Evolutionary conservation across 1,284 basidiomycete genomes (phyloP).

Genomic region (Fistulina hepatica): DNA sequence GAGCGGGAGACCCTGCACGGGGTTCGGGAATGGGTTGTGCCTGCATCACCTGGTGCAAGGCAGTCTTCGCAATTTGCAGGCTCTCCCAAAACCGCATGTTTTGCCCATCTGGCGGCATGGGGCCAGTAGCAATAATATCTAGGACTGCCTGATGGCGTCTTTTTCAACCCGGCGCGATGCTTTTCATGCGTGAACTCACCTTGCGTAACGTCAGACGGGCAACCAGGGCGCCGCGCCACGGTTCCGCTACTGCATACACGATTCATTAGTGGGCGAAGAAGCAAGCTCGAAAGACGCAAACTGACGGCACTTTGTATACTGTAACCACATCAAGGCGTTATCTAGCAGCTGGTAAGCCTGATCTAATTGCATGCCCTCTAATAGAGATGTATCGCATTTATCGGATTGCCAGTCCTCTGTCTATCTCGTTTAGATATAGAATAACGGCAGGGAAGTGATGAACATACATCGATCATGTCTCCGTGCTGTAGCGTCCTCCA

Average conservation of each 20-base stretch:
- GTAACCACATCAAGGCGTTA: constrained; percentile 41
- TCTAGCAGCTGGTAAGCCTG: constrained; percentile 52
- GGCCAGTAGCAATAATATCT: constrained; percentile 37
- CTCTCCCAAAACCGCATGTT: no score
- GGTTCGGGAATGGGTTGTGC: constrained; percentile 28
- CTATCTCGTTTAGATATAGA: constrained; percentile 35
- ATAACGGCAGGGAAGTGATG: constrained; percentile 9
- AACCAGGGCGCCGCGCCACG: constrained; percentile 39
- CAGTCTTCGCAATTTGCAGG: no score
- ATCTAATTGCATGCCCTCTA: constrained; percentile 55
- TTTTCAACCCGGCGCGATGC: no score
- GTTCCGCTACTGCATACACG: constrained; percentile 25
- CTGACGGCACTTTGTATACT: constrained; percentile 30
- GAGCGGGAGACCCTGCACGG: constrained; percentile 35
- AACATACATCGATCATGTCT: constrained; percentile 65
- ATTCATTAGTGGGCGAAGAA: background rate
- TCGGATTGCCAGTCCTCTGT: constrained; percentile 84
- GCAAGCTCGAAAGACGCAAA: constrained; percentile 4
- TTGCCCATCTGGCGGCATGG: no score
- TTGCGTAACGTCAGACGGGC: constrained; percentile 48
- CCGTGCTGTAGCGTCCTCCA: constrained; percentile 74
- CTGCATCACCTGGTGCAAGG: no score
- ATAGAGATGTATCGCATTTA: constrained; percentile 73
- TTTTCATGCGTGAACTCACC: no score
- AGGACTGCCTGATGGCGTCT: constrained; percentile 40